Percentiles rank a stretch among this genome's conserved stretches.
Conservation (phyloP, 768 basidiomycete genomes). For the Lactarius trivialis region DNA sequence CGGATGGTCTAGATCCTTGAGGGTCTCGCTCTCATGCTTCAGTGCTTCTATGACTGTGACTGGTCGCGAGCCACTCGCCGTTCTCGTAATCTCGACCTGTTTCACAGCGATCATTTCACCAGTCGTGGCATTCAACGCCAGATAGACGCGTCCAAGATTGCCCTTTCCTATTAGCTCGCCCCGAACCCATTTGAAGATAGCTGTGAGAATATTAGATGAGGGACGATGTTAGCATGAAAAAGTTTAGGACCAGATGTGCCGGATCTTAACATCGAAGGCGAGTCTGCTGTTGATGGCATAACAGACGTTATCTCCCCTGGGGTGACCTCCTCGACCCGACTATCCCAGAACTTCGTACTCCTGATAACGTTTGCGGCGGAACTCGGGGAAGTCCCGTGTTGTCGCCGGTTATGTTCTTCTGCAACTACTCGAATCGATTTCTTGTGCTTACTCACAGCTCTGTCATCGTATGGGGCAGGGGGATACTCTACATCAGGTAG, state of each 20-base stretch:
- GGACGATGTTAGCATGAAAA: conserved; percentile 10
- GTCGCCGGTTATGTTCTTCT: conserved; percentile 73
- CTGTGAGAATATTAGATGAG: conserved; percentile 32
- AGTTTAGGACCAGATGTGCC: conserved; percentile 39
- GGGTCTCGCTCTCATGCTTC: conserved; percentile 90
- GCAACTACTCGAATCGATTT: conserved; percentile 93
- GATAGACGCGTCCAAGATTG: conserved; percentile 93
- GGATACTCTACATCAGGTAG: conserved; percentile 56
- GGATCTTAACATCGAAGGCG: conserved; percentile 42
- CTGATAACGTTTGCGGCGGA: conserved; percentile 49
- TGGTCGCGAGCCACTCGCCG: conserved; percentile 81
- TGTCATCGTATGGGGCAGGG: conserved; percentile 28
- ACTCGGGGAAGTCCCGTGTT: conserved; percentile 60
- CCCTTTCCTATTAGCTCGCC: conserved; percentile 97
- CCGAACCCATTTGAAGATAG: conserved; percentile 96
- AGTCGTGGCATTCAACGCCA: conserved; percentile 91
- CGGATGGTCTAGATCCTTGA: conserved; percentile 95
- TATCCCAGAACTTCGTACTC: conserved; percentile 95
- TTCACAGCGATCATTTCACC: conserved; percentile 99
- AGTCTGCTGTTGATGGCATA: conserved; percentile 45
- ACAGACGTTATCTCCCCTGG: conserved; percentile 54
- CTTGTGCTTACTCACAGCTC: conserved; percentile 43
- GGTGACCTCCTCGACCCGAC: conserved; percentile 87
- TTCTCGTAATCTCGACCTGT: conserved; percentile 93
- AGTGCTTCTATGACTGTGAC: conserved; percentile 82